Base-by-base conservation (phyloP, 345 rosid species). In the Geranium rotundifolium region DNA sequence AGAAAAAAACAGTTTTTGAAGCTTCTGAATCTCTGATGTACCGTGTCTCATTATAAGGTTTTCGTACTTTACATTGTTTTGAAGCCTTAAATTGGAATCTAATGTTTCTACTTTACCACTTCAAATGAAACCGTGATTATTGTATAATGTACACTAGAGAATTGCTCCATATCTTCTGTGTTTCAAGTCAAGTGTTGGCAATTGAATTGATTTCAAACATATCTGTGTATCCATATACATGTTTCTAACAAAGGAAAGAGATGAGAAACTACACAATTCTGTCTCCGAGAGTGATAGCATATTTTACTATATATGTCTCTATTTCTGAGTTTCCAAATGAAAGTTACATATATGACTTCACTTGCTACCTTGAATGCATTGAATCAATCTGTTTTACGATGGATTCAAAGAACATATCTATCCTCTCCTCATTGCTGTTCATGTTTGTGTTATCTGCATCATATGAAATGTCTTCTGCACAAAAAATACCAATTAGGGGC, bases 401-500 rank as follows among this genome's bases (percentile, higher is more conserved):
- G 37, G 37, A 31, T 31, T 31, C 4, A 7, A 31, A 31, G 4
- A 31, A 31, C 3, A 31, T 31, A 7, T 31, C 37, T 31, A 7
- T n/a, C n/a, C n/a, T 41, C 50, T 41, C 10, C 10, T 41, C 50
- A 41, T 41, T 41, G 7, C 12, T 41, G 50, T 12, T 41, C 50
- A 41, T 41, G 14, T 41, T 41, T 41, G 5, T 41, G 50, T 13
- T 41, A 41, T 41, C 50, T 41, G 50, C 50, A 12, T 41, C 50
- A 12, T 41, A 41, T 41, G 50, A 9, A 41, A 41, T 41, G 50
- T 41, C 50, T 41, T 41, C 50, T 41, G 50, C 50, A 41, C 50
- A n/a, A 41, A 9, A 13, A 41, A 41, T 41, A 41, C 14, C 50
- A 41, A 1, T 46, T 73, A 9, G 77, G 75, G 7, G 80, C 61